These are phyloP conservation scores for Beauveria sp. DNA, from an alignment of 2,329 filamentous ascomycete genomes.

Conservation along the genomic window DNA sequence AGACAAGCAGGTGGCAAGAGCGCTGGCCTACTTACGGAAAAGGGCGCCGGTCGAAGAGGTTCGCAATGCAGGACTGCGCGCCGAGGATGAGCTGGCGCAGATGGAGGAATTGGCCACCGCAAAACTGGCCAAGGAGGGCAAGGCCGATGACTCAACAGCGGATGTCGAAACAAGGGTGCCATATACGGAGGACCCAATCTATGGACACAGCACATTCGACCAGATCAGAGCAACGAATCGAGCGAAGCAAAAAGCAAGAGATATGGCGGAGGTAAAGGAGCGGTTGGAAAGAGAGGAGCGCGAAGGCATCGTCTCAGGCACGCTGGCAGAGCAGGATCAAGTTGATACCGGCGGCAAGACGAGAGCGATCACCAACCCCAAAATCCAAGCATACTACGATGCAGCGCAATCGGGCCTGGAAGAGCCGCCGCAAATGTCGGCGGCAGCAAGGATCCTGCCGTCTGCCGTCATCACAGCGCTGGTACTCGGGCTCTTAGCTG, in stretches of 20 bases:
- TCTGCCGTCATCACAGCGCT: slow-evolving; percentile 41
- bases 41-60: slow-evolving; percentile 52
- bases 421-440: slow-evolving; percentile 21
- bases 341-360: slow-evolving; percentile 24
- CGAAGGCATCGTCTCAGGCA: slow-evolving; percentile 28
- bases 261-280: slow-evolving; percentile 5
- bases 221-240: slow-evolving; percentile 47
- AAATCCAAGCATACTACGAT: slow-evolving; percentile 32
- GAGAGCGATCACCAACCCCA: slow-evolving; percentile 31
- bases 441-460: slow-evolving; percentile 49
- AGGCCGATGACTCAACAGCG: slow-evolving; percentile 18
- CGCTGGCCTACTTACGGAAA: slow-evolving; percentile 47
- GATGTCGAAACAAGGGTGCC: slow-evolving; percentile 15
- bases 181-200: slow-evolving; percentile 40
- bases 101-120: slow-evolving; percentile 34
- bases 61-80: slow-evolving; percentile 51
- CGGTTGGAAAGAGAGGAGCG: slow-evolving; percentile 29
- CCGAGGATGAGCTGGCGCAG: slow-evolving; percentile 53
- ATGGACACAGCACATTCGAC: slow-evolving; percentile 51
- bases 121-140: slow-evolving; percentile 16
- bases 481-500: slow-evolving; percentile 35
- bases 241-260: slow-evolving; percentile 29
- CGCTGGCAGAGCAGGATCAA: slow-evolving; percentile 28
- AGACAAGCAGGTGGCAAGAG: slow-evolving; percentile 34
- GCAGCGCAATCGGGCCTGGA: slow-evolving; percentile 43